Evolutionary conservation across 345 rosid species (phyloP), one percentile per base, ranked within the genome.

Genomic region (Mangifera indica): DNA sequence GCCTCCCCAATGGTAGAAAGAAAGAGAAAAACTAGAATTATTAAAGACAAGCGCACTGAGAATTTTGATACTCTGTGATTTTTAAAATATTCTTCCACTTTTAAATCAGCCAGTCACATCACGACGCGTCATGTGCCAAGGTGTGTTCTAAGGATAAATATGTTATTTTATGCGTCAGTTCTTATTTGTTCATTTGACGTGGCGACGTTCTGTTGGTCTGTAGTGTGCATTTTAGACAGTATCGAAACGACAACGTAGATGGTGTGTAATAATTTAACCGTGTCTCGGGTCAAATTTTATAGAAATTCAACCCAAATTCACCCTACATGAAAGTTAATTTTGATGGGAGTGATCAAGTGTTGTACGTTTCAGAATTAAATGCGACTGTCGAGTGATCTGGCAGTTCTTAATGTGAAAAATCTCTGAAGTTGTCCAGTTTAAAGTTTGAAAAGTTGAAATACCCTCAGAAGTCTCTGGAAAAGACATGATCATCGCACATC

Each of bases 241-340:
- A 74, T 52, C n/a, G 12, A 61, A 55, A 51, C 64, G 72, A 63
- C 46, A 52, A 60, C 51, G 63, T 21, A 70, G 67, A 42, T 62
- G n/a, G 29, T 53, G 51, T 57, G 83, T 77, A 75, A 74, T 78
- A 70, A 59, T 72, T 69, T 77, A 74, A 74, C 73, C 73, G 63
- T 59, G 69, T 64, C 72, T 40, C 63, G 14, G 70, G 89, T 84
- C 86, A 82, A 88, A 87, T 82, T 88, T 81, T 72, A 65, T 55
- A 63, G 87, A 87, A 86, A 88, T 87, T 87, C 84, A 85, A 82
- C 81, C 81, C 69, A 89, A 86, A 89, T 82, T 86, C 91, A 84
- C 78, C 74, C 76, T 55, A 80, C 74, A 81, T 76, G 77, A 74
- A 55, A 67, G 85, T 66, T 76, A 72, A 77, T 73, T 73, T 69